Percentiles rank a stretch among this genome's conserved stretches.
Conservation (phyloP, 441 rosid genomes). For the Jatropha podagrica region DNA sequence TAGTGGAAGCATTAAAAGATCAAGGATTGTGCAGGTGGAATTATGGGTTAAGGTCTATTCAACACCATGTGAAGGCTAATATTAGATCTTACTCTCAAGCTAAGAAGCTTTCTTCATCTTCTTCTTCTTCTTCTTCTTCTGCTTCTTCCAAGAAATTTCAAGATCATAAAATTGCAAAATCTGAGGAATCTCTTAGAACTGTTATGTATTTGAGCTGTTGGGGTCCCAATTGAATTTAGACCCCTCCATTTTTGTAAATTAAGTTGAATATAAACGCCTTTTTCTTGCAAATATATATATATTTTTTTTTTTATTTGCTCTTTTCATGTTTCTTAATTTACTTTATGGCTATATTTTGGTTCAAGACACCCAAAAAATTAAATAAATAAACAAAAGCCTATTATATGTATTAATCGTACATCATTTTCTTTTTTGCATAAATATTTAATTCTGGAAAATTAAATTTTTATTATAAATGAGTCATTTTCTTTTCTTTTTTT, state of each 20-base stretch:
- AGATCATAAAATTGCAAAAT: not conserved
- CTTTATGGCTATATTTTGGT: no score
- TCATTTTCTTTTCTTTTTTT: no score
- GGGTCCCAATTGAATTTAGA: constrained; percentile 6
- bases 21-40: constrained; percentile 47
- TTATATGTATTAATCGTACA: no score
- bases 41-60: constrained; percentile 27
- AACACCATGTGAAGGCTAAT: constrained; percentile 28
- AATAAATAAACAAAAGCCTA: no score
- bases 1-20: constrained; percentile 40
- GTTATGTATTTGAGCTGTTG: constrained; percentile 17
- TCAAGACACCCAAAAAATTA: no score
- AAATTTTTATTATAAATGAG: no score
- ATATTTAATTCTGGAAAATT: no score
- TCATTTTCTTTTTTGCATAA: no score
- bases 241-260: not conserved
- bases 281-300: no score
- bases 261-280: not conserved
- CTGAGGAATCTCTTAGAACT: constrained; percentile 15
- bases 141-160: not conserved
- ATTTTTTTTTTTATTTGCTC: no score
- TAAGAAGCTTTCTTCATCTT: constrained; percentile 5
- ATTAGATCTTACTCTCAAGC: constrained; percentile 30
- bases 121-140: constrained; percentile 12
- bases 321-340: no score